phyloP scores from a whole-genome alignment of 2,329 filamentous ascomycete genomes.

The Ophioceras dolichostomum region DNA sequence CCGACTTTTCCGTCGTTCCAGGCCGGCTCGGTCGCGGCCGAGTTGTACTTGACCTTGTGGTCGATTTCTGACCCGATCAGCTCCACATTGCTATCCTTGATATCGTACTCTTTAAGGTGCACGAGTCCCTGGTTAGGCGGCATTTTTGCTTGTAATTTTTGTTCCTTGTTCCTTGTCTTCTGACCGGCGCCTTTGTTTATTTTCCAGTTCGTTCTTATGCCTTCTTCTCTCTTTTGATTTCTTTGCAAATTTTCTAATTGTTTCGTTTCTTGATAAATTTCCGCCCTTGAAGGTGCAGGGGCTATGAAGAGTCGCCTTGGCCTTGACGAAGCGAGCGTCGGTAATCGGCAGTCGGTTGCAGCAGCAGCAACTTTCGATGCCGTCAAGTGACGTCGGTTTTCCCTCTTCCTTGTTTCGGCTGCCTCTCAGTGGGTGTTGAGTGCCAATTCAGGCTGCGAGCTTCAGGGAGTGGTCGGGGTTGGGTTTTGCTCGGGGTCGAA shows the following conservation, averaged over 20 bases:
- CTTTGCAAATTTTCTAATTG: neutral
- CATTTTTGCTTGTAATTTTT: constrained; percentile 26
- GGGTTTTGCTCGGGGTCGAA: no score
- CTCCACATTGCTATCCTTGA: constrained; percentile 57
- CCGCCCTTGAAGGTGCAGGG: no score
- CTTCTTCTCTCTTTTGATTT: neutral
- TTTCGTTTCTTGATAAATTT: neutral
- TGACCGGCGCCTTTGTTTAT: neutral
- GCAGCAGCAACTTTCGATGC: no score
- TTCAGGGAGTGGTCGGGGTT: neutral
- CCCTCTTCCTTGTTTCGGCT: no score
- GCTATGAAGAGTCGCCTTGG: neutral
- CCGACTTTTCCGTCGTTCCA: constrained; percentile 51
- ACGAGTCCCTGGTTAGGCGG: constrained; percentile 49
- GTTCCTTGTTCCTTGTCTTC: neutral
- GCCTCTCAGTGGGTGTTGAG: no score
- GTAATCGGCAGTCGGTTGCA: no score
- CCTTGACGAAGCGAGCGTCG: no score
- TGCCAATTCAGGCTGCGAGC: neutral
- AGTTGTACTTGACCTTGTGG: constrained; percentile 56
- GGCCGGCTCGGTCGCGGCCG: constrained; percentile 51
- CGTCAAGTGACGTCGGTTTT: no score
- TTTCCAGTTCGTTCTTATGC: neutral
- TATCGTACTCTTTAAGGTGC: constrained; percentile 51
- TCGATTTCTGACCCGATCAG: constrained; percentile 52